Percentiles rank a stretch among this genome's conserved stretches.
phyloP scores from a whole-genome alignment of 352 stramenopile genomes.

The Peronosclerospora sorghi region DNA sequence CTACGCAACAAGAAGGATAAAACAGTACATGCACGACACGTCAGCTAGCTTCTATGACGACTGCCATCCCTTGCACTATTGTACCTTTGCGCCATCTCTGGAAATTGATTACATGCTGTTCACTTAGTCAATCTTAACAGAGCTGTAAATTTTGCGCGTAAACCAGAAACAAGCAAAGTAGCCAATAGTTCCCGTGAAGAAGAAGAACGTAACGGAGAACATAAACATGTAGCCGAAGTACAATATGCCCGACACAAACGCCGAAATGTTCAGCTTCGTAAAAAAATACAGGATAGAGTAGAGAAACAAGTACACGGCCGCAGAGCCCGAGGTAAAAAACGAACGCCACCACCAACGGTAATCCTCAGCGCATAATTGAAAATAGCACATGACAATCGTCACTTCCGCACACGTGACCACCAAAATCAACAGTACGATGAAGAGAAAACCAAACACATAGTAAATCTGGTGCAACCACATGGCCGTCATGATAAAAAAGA shows the following conservation, averaged over 20 bases:
- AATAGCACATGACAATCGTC: constrained; percentile 99
- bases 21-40: constrained; percentile 2
- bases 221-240: constrained; percentile 99
- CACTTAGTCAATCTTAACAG: constrained; percentile 89
- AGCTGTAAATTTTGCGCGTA: constrained; percentile 97
- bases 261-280: constrained; percentile 96
- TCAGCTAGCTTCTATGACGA: too few species aligned
- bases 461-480: constrained; percentile 99
- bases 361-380: constrained; percentile 99
- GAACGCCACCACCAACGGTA: constrained; percentile 97
- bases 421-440: constrained; percentile 97
- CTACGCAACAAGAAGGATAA: constrained; percentile 14
- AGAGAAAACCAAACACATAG: constrained; percentile 99
- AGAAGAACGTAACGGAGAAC: constrained; percentile 94
- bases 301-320: constrained; percentile 96
- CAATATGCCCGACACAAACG: constrained; percentile 87
- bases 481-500: constrained; percentile 99
- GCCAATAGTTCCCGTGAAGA: constrained; percentile 93
- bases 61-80: constrained; percentile 2
- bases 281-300: constrained; percentile 99
- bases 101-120: constrained; percentile 11
- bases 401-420: constrained; percentile 97
- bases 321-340: constrained; percentile 93
- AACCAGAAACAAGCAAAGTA: constrained; percentile 99
- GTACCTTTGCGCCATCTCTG: constrained; percentile 5